These are phyloP conservation scores for Trypanosoma avium DNA, from an alignment of 208 protist genomes.

Conservation along the genomic window DNA sequence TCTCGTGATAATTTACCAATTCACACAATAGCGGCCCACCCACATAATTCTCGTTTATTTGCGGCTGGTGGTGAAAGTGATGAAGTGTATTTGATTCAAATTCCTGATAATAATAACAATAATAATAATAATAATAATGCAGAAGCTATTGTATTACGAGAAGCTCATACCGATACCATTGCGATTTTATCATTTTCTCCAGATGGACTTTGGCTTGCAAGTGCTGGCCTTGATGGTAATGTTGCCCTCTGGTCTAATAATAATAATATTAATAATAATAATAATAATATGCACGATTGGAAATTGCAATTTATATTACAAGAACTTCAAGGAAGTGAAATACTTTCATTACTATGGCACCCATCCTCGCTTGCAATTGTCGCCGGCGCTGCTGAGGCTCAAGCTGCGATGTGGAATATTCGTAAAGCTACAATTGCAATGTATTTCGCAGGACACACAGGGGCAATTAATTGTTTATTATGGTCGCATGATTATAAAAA, in stretches of 20 bases:
- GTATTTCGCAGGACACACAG: conserved; percentile 92
- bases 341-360: conserved; percentile 92
- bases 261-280: too few species aligned
- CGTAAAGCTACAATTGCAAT: conserved; percentile 83
- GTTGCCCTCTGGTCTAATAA: conserved; percentile 80
- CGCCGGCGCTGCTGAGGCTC: conserved; percentile 88
- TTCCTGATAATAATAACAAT: not conserved
- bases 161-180: conserved; percentile 74
- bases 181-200: conserved; percentile 82
- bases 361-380: conserved; percentile 89
- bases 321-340: conserved; percentile 78
- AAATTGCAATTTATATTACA: too few species aligned
- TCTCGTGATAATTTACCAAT: conserved; percentile 54
- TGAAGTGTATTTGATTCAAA: conserved; percentile 61
- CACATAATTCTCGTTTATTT: conserved; percentile 42
- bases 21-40: conserved; percentile 57
- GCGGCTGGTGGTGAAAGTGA: conserved; percentile 76
- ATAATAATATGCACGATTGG: too few species aligned
- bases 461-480: conserved; percentile 68
- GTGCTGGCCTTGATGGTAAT: conserved; percentile 67
- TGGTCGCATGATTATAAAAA: conserved; percentile 90
- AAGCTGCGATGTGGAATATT: conserved; percentile 94
- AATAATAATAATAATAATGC: not conserved
- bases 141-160: conserved; percentile 35
- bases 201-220: conserved; percentile 75